These are phyloP conservation scores for Russula brevipes DNA, from an alignment of 768 basidiomycete species.

Conservation along the genomic window DNA sequence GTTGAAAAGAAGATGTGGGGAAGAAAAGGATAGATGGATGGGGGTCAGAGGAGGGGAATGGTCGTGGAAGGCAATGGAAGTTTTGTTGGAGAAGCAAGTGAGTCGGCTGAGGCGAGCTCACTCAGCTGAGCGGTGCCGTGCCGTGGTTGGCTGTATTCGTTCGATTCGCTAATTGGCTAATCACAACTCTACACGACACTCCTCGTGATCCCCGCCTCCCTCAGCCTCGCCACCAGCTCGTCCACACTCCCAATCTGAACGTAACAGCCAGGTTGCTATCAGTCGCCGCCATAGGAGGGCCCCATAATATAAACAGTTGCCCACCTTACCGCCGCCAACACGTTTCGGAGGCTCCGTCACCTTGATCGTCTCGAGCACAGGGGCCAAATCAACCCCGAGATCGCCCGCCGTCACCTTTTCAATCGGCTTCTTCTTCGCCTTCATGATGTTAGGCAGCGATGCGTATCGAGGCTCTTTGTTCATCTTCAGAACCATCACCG, in stretches of 20 bases:
- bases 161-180: neutral
- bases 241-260: constrained; percentile 74
- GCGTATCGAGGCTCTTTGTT: constrained; percentile 83
- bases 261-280: too few relatives aligned
- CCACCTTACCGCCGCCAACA: constrained; percentile 84
- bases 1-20: neutral
- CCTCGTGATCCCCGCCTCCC: constrained; percentile 62
- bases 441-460: constrained; percentile 96
- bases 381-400: constrained; percentile 78
- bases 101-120: neutral
- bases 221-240: constrained; percentile 82
- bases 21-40: neutral
- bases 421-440: constrained; percentile 98
- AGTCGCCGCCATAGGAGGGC: neutral
- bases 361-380: constrained; percentile 78
- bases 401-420: constrained; percentile 77
- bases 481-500: neutral
- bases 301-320: constrained; percentile 14
- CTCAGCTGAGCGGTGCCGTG: too few relatives aligned
- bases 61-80: neutral
- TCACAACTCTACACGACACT: neutral
- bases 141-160: too few relatives aligned
- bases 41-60: neutral
- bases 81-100: neutral
- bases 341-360: constrained; percentile 88